Conservation (phyloP, 2,329 filamentous ascomycete genomes). For the Eutypella sp. region DNA sequence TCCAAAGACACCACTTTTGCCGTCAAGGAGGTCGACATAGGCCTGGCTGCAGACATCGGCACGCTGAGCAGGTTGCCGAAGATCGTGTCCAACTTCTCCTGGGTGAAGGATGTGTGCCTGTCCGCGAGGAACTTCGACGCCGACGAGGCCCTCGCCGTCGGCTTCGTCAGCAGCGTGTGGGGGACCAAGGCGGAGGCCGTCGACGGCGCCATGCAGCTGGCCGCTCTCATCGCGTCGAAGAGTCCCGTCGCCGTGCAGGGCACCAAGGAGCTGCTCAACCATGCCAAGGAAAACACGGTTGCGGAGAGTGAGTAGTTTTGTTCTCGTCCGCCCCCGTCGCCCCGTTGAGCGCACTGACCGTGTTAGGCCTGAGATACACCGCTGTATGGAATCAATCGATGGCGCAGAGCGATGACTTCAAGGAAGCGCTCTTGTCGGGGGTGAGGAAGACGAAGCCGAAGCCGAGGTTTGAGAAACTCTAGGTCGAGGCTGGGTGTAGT, state of each 20-base stretch:
- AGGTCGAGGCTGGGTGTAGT: constrained; percentile 8
- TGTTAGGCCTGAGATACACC: constrained; percentile 69
- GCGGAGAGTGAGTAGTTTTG: constrained; percentile 58
- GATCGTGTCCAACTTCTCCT: constrained; percentile 63
- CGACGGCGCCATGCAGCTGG: constrained; percentile 20
- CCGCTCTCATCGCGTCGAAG: constrained; percentile 63
- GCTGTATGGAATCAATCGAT: constrained; percentile 81
- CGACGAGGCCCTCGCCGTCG: constrained; percentile 63
- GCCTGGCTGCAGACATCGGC: constrained; percentile 73
- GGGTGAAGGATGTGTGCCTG: constrained; percentile 75
- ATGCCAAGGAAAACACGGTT: constrained; percentile 68
- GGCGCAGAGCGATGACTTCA: constrained; percentile 75
- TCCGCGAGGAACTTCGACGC: constrained; percentile 65
- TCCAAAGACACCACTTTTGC: constrained; percentile 56
- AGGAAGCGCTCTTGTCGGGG: constrained; percentile 68
- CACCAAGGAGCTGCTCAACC: constrained; percentile 26
- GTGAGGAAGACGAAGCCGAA: constrained; percentile 73
- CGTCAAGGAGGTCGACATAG: constrained; percentile 81
- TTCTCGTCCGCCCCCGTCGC: not conserved
- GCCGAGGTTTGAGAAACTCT: constrained; percentile 82
- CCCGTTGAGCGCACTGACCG: constrained; percentile 13
- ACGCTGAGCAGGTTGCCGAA: constrained; percentile 71
- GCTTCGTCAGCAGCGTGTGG: constrained; percentile 64
- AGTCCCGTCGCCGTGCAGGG: constrained; percentile 60
- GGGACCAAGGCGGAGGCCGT: constrained; percentile 34